Conservation (phyloP, 148 eudicot species). For the Beta vulgaris region DNA sequence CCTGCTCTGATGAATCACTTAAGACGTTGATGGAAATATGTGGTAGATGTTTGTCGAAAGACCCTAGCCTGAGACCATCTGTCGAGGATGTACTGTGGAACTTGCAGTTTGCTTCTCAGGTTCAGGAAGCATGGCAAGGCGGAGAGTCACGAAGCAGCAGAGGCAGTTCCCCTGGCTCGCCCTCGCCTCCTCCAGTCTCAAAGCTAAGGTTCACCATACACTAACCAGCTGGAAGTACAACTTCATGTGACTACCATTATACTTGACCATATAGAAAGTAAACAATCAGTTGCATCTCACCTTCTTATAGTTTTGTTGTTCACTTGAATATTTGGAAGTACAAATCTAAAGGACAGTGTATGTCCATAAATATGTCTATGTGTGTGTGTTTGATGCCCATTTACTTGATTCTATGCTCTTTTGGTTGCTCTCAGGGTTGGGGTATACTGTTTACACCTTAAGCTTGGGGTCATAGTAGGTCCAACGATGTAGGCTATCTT, state of each 20-base stretch:
- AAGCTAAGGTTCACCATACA: conserved; percentile 25
- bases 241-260: neutral
- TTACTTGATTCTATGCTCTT: neutral
- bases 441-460: too few relatives aligned
- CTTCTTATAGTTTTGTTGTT: neutral
- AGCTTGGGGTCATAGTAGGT: too few relatives aligned
- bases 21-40: conserved; percentile 83
- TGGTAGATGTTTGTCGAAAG: conserved; percentile 52
- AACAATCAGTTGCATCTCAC: neutral
- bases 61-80: conserved; percentile 70
- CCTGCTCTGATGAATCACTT: conserved; percentile 61
- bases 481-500: too few relatives aligned
- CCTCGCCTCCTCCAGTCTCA: conserved; percentile 40
- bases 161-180: conserved; percentile 43
- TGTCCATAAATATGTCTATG: neutral
- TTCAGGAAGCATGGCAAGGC: conserved; percentile 76
- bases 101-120: conserved; percentile 92
- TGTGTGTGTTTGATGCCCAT: neutral
- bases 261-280: neutral
- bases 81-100: conserved; percentile 91
- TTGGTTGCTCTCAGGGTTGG: too few relatives aligned
- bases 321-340: neutral
- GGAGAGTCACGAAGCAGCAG: conserved; percentile 48
- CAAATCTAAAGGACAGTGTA: neutral
- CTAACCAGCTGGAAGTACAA: neutral